These are phyloP conservation scores for Ensete ventricosum DNA, from an alignment of 176 grass and related monocot species.

Conservation along the genomic window DNA sequence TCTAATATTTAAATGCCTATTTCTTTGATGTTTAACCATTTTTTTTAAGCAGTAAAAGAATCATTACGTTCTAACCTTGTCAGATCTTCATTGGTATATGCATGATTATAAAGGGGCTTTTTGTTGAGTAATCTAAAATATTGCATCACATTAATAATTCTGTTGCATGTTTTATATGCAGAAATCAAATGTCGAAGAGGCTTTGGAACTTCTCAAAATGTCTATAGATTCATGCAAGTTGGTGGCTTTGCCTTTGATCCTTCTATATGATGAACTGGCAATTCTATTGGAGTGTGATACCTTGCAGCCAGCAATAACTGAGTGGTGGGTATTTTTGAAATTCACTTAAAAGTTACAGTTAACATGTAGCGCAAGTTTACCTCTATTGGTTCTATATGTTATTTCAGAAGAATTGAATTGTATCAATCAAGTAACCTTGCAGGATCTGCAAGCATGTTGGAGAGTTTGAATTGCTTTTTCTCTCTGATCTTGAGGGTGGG, in stretches of 20 bases:
- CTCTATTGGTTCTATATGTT: constrained; percentile 13
- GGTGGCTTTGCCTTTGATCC: constrained; percentile 48
- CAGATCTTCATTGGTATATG: background rate
- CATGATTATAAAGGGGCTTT: background rate
- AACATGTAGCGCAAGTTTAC: constrained; percentile 7
- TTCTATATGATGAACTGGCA: constrained; percentile 82
- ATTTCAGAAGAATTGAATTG: constrained; percentile 14
- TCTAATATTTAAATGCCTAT: no score
- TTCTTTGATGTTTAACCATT: no score
- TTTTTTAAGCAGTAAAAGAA: no score
- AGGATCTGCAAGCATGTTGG: constrained; percentile 54
- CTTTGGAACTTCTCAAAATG: constrained; percentile 66
- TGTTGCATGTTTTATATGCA: constrained; percentile 29
- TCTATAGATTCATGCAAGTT: constrained; percentile 71
- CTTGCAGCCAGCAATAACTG: constrained; percentile 53
- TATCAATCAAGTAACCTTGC: constrained; percentile 12
- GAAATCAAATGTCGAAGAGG: constrained; percentile 70
- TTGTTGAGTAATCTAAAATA: background rate
- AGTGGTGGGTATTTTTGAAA: constrained; percentile 42
- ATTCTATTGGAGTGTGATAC: constrained; percentile 45
- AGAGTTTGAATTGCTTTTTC: constrained; percentile 67
- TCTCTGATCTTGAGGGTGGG: constrained; percentile 67
- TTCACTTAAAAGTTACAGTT: background rate
- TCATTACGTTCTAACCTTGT: background rate
- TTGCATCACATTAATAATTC: background rate